Conservation (phyloP, 352 stramenopile species). For the Pythium aquatile region DNA sequence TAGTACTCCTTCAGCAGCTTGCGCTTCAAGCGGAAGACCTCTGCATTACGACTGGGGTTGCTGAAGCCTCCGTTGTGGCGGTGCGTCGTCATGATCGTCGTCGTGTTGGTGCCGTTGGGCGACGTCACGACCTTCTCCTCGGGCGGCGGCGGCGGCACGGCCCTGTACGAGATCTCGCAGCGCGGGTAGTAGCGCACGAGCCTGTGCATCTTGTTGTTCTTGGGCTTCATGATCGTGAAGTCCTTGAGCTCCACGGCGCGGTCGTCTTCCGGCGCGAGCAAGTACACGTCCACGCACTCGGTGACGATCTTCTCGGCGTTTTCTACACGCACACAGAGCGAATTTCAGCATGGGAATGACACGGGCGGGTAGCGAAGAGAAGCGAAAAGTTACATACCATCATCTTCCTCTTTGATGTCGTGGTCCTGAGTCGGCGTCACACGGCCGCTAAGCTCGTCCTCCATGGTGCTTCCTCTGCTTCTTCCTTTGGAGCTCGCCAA, state of each 20-base stretch:
- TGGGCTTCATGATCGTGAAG: conserved; percentile 83
- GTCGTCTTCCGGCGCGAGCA: conserved; percentile 59
- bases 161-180: conserved; percentile 73
- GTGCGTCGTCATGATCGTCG: conserved; percentile 39
- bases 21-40: conserved; percentile 71
- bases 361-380: conserved; percentile 1
- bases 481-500: conserved; percentile 2
- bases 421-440: conserved; percentile 20
- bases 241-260: conserved; percentile 71
- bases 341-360: conserved; percentile 2
- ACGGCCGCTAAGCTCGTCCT: conserved; percentile 10
- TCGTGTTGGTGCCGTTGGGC: conserved; percentile 49
- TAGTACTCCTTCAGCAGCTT: conserved; percentile 61
- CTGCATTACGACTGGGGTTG: conserved; percentile 64
- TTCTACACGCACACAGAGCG: conserved; percentile 14
- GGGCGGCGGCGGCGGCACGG: conserved; percentile 43
- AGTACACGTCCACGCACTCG: conserved; percentile 72
- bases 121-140: conserved; percentile 60
- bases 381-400: conserved; percentile 1
- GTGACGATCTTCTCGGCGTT: conserved; percentile 33
- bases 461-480: background rate
- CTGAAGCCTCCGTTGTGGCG: conserved; percentile 73
- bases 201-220: conserved; percentile 75
- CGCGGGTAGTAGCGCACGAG: conserved; percentile 63
- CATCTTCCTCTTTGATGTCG: conserved; percentile 7